Evolutionary conservation across 108 stramenopile species (phyloP).

Genomic region (Ochromonas danica): DNA sequence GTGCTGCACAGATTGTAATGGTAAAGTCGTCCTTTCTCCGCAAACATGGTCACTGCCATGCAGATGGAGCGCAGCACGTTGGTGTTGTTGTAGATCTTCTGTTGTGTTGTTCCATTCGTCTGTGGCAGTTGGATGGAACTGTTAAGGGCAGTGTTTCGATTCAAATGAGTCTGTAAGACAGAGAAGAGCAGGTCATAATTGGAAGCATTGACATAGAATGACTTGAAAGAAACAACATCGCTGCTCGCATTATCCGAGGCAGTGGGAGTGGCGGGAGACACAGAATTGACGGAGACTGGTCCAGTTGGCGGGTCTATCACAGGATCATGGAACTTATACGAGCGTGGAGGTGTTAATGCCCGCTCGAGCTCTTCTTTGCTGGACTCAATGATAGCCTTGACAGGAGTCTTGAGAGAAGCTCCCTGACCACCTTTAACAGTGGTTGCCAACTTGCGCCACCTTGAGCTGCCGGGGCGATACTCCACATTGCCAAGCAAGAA

Average conservation of each 20-base stretch:
- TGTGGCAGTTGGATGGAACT: too few relatives aligned
- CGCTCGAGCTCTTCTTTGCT: not conserved
- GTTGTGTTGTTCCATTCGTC: too few relatives aligned
- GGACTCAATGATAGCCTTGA: not conserved
- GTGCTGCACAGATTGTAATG: not conserved
- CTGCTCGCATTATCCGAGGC: too few relatives aligned
- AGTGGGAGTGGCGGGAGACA: too few relatives aligned
- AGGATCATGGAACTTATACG: not conserved
- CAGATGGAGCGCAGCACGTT: too few relatives aligned
- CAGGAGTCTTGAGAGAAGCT: not conserved
- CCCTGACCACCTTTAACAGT: too few relatives aligned
- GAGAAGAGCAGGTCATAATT: constrained; percentile 1
- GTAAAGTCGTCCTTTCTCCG: not conserved
- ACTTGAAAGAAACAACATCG: too few relatives aligned
- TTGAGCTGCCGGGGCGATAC: not conserved
- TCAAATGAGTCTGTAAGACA: constrained; percentile 1
- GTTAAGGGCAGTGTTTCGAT: too few relatives aligned
- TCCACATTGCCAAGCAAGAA: not conserved
- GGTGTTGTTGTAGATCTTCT: too few relatives aligned
- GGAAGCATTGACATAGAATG: not conserved
- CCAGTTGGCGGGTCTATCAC: not conserved
- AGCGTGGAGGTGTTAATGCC: not conserved
- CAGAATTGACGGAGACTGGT: not conserved
- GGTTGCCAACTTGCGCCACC: not conserved
- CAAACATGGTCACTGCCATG: not conserved